phyloP scores from a whole-genome alignment of 75 land plant species.

The Sequoia sempervirens region DNA sequence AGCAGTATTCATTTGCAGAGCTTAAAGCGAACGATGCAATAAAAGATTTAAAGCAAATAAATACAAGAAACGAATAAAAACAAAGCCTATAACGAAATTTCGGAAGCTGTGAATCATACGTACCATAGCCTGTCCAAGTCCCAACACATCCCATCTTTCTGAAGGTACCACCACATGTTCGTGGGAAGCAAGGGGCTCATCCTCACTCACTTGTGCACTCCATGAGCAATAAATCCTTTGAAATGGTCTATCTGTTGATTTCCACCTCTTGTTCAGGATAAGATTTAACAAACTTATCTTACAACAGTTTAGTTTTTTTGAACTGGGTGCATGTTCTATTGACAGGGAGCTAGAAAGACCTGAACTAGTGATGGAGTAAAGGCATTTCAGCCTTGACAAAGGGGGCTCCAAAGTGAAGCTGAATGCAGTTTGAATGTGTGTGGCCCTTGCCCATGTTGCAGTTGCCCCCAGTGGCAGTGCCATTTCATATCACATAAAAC shows the following conservation, averaged over 20 bases:
- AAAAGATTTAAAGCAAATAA: background rate
- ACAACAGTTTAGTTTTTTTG: background rate
- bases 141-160: conserved; percentile 82
- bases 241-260: background rate
- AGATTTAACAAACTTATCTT: background rate
- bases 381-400: background rate
- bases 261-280: conserved; percentile 4
- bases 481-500: background rate
- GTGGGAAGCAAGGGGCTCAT: conserved; percentile 7
- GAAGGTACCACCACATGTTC: conserved; percentile 17
- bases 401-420: background rate
- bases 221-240: background rate
- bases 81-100: background rate
- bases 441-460: background rate
- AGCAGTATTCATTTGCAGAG: background rate
- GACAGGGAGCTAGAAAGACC: background rate
- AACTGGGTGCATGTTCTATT: background rate
- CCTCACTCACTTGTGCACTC: conserved; percentile 11
- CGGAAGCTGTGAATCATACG: background rate
- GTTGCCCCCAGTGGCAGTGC: conserved; percentile 9
- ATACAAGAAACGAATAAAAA: background rate
- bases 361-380: background rate
- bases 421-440: background rate
- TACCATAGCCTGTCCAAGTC: conserved; percentile 97
- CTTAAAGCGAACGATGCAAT: background rate